Evolutionary conservation across 2,329 filamentous ascomycete genomes (phyloP).

Genomic region (Rutstroemia sp.): DNA sequence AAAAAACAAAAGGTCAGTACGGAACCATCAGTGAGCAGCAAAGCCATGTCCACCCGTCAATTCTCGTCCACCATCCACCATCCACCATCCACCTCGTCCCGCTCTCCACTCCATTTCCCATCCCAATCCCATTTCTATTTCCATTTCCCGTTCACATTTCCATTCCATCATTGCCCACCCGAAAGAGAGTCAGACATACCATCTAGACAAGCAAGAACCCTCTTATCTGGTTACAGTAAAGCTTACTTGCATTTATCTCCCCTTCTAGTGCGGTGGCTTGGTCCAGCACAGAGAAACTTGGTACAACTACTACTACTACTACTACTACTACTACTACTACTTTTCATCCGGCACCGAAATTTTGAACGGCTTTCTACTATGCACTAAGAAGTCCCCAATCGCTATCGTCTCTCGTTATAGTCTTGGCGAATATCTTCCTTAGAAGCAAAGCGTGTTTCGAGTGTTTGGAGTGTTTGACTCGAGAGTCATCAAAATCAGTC

Average conservation of each 20-base stretch:
- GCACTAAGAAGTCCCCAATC: not conserved
- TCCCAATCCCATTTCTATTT: too few species aligned
- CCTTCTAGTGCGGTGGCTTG: not conserved
- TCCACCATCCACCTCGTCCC: too few species aligned
- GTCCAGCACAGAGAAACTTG: too few species aligned
- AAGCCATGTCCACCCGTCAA: too few species aligned
- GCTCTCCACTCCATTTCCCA: too few species aligned
- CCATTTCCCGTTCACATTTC: too few species aligned
- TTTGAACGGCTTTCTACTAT: not conserved
- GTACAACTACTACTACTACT: not conserved
- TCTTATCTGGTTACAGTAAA: not conserved
- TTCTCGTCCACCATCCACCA: too few species aligned
- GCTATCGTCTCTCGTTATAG: not conserved
- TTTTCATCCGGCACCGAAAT: not conserved
- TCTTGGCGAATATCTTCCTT: conserved; percentile 1
- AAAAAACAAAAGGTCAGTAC: too few species aligned
- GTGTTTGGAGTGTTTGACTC: not conserved
- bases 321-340: not conserved
- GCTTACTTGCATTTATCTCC: not conserved
- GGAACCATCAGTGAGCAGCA: too few species aligned
- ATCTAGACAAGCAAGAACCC: not conserved
- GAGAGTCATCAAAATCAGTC: not conserved
- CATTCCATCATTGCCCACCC: too few species aligned
- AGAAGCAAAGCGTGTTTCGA: not conserved
- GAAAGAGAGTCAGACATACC: too few species aligned